Percentiles rank a stretch among this genome's conserved stretches.
These are phyloP conservation scores for Waltergamsia citrina DNA, from an alignment of 2,329 filamentous ascomycete species.

Conservation along the genomic window DNA sequence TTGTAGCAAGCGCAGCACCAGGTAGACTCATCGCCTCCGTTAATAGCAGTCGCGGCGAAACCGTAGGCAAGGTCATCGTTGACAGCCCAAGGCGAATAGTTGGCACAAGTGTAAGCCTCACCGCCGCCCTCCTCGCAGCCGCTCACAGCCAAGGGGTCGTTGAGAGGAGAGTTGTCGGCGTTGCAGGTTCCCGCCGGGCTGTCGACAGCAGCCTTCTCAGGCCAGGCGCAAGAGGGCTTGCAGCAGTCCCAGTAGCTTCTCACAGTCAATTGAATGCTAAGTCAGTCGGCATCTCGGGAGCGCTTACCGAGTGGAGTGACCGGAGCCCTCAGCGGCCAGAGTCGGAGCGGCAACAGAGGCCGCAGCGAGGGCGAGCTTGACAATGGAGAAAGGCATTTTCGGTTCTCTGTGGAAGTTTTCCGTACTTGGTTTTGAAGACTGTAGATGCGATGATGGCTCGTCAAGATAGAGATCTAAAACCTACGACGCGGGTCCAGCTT, in stretches of 20 bases:
- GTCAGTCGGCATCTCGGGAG: background rate
- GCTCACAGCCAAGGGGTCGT: slow-evolving; percentile 33
- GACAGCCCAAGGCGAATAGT: slow-evolving; percentile 53
- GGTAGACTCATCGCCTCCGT: slow-evolving; percentile 42
- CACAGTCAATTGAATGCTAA: background rate
- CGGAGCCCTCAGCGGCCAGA: slow-evolving; percentile 3
- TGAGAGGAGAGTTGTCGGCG: slow-evolving; percentile 42
- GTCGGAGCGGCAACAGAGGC: slow-evolving; percentile 3
- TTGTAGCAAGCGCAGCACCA: slow-evolving; percentile 62
- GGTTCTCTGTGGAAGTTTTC: background rate
- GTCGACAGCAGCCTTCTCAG: slow-evolving; percentile 42
- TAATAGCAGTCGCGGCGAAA: slow-evolving; percentile 51
- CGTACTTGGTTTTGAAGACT: background rate
- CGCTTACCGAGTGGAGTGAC: slow-evolving; percentile 3
- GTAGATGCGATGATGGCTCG: too few relatives aligned
- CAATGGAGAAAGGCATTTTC: slow-evolving; percentile 1
- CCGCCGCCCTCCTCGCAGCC: slow-evolving; percentile 53
- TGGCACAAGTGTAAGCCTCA: slow-evolving; percentile 48
- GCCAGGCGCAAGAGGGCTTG: slow-evolving; percentile 58
- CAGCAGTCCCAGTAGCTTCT: slow-evolving; percentile 58
- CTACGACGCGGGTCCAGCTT: too few relatives aligned
- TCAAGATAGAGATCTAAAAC: too few relatives aligned
- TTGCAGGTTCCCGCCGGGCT: slow-evolving; percentile 43
- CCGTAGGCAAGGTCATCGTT: slow-evolving; percentile 51
- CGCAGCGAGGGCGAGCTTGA: slow-evolving; percentile 4